These are phyloP conservation scores for Tothia fuscella DNA, from an alignment of 2,329 filamentous ascomycete genomes.

Conservation along the genomic window DNA sequence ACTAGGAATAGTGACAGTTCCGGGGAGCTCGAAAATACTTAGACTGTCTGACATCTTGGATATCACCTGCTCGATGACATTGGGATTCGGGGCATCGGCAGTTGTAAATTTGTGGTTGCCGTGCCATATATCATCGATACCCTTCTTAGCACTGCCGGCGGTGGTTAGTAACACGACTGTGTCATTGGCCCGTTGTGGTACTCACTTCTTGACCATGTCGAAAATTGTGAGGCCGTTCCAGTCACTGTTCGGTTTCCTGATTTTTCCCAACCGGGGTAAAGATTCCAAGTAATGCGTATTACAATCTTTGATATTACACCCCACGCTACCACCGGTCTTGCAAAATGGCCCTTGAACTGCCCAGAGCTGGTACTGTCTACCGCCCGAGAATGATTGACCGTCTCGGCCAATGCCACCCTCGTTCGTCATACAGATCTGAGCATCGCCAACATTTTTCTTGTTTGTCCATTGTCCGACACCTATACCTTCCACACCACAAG, in stretches of 20 bases:
- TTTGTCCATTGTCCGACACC: background rate
- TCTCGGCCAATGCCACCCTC: background rate
- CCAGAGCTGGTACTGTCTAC: conserved; percentile 1
- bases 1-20: background rate
- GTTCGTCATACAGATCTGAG: background rate
- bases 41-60: background rate
- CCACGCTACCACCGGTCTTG: background rate
- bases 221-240: background rate
- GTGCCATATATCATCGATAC: background rate
- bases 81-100: background rate
- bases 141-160: background rate
- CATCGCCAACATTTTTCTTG: background rate
- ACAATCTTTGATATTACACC: background rate
- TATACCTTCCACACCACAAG: background rate
- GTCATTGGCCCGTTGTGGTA: background rate
- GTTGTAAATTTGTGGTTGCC: background rate
- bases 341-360: background rate
- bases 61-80: background rate
- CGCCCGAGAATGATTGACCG: background rate
- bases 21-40: background rate
- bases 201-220: background rate
- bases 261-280: background rate
- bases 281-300: background rate
- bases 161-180: background rate
- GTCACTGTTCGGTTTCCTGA: background rate